Evolutionary conservation across 768 basidiomycete species (phyloP).

Genomic region (Coprinopsis strossmayeri): DNA sequence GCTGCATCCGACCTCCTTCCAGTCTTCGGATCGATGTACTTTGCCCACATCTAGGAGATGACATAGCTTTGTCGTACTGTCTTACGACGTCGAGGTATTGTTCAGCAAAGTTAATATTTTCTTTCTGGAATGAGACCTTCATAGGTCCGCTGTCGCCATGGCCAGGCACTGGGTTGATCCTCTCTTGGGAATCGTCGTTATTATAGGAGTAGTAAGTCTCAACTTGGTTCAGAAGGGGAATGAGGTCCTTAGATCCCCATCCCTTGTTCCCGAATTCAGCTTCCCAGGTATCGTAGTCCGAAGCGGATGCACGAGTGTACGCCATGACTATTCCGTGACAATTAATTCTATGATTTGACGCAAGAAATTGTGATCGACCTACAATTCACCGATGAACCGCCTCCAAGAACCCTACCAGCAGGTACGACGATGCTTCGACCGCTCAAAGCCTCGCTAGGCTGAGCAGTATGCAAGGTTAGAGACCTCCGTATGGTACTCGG

Average conservation of each 20-base stretch:
- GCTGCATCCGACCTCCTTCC: conserved; percentile 54
- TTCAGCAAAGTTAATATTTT: conserved; percentile 31
- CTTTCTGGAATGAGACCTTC: conserved; percentile 37
- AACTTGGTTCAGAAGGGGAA: background rate
- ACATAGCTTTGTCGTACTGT: conserved; percentile 47
- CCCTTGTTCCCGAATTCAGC: background rate
- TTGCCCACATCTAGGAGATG: too few species aligned
- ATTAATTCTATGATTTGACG: too few species aligned
- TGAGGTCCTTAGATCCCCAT: too few species aligned
- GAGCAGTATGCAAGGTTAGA: conserved; percentile 38
- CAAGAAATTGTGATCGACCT: too few species aligned
- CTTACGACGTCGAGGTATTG: conserved; percentile 41
- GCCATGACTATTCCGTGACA: too few species aligned
- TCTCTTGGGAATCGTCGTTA: too few species aligned
- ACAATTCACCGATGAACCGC: conserved; percentile 61
- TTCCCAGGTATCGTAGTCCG: too few species aligned
- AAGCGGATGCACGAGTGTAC: too few species aligned
- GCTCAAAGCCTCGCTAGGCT: conserved; percentile 31
- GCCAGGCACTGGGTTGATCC: conserved; percentile 9
- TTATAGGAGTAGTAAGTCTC: background rate
- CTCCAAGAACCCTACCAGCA: conserved; percentile 48
- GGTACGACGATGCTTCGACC: conserved; percentile 40
- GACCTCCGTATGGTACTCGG: conserved; percentile 24
- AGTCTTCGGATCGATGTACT: conserved; percentile 41
- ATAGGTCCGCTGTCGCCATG: conserved; percentile 51